These are phyloP conservation scores for Anthracocystis setariae DNA, from an alignment of 1,284 basidiomycete species.

Conservation along the genomic window DNA sequence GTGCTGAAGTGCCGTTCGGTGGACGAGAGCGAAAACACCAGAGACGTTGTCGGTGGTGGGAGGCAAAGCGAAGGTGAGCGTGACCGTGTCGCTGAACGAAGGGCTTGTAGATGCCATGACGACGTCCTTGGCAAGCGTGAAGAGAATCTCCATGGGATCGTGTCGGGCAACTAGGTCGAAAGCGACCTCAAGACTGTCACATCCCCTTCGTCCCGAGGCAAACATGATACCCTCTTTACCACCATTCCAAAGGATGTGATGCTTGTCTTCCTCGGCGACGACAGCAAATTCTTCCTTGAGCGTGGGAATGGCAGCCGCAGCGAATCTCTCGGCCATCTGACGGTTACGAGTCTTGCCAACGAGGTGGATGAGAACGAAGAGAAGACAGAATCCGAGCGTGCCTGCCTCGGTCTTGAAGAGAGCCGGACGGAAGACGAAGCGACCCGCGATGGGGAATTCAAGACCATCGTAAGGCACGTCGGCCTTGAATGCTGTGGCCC, in stretches of 20 bases:
- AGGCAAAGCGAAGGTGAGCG: slow-evolving; percentile 59
- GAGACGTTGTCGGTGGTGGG: slow-evolving; percentile 39
- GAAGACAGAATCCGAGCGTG: slow-evolving; percentile 40
- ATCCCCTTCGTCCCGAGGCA: slow-evolving; percentile 61
- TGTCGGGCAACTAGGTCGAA: slow-evolving; percentile 57
- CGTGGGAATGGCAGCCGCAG: slow-evolving; percentile 35
- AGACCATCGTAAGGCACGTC: slow-evolving; percentile 45
- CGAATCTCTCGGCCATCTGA: slow-evolving; percentile 41
- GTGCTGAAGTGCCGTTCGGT: slow-evolving; percentile 55
- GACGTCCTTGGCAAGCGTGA: slow-evolving; percentile 45
- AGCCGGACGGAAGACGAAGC: slow-evolving; percentile 48
- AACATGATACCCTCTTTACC: slow-evolving; percentile 60
- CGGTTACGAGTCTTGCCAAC: slow-evolving; percentile 54
- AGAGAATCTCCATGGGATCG: slow-evolving; percentile 55
- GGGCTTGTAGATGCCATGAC: slow-evolving; percentile 42
- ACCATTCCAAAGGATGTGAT: slow-evolving; percentile 62
- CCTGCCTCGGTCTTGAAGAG: slow-evolving; percentile 55
- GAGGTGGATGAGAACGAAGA: slow-evolving; percentile 54
- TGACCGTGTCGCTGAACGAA: slow-evolving; percentile 50
- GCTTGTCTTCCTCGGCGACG: slow-evolving; percentile 47
- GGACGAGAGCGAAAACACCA: slow-evolving; percentile 62
- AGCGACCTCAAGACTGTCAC: slow-evolving; percentile 54
- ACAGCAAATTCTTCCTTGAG: slow-evolving; percentile 55
- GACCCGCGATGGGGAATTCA: slow-evolving; percentile 27
- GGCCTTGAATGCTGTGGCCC: slow-evolving; percentile 42